Percentiles rank a stretch among this genome's conserved stretches.
phyloP scores from a whole-genome alignment of 805 yeast genomes.

The Komagataella phaffii region DNA sequence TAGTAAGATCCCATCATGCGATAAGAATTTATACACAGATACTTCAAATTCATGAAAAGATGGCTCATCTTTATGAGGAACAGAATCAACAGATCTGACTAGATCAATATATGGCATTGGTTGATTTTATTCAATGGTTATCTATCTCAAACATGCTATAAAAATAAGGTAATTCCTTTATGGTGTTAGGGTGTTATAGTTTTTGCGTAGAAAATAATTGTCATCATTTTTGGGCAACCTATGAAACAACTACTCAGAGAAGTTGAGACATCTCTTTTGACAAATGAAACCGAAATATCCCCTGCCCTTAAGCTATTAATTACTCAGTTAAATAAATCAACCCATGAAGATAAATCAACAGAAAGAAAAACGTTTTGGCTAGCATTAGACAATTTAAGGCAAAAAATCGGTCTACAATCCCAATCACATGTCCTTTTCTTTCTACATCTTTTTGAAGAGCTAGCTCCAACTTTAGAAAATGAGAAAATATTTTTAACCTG shows the following conservation, averaged over 20 bases:
- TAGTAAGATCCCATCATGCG: conserved; percentile 22
- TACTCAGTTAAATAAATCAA: not conserved
- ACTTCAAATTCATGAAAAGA: conserved; percentile 4
- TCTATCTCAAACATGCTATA: conserved; percentile 8
- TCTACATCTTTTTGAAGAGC: not conserved
- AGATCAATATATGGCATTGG: conserved; percentile 3
- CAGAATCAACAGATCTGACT: conserved; percentile 16
- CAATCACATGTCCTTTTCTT: not conserved
- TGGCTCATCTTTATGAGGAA: conserved; percentile 13
- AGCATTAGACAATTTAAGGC: not conserved
- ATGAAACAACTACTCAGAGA: not conserved
- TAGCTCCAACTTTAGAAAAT: not conserved
- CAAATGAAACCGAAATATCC: not conserved
- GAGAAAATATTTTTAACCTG: not conserved
- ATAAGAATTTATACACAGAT: conserved; percentile 16
- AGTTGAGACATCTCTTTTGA: not conserved
- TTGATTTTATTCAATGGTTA: not conserved
- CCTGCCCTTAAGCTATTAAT: not conserved
- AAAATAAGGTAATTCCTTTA: not conserved
- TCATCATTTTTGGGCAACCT: not conserved
- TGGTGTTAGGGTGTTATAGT: not conserved
- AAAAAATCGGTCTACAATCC: not conserved
- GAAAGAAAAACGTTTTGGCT: not conserved
- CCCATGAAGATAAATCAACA: not conserved
- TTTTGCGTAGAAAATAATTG: not conserved